Conservation (phyloP, 306 rosid genomes). For the Amphicarpaea edgeworthii region DNA sequence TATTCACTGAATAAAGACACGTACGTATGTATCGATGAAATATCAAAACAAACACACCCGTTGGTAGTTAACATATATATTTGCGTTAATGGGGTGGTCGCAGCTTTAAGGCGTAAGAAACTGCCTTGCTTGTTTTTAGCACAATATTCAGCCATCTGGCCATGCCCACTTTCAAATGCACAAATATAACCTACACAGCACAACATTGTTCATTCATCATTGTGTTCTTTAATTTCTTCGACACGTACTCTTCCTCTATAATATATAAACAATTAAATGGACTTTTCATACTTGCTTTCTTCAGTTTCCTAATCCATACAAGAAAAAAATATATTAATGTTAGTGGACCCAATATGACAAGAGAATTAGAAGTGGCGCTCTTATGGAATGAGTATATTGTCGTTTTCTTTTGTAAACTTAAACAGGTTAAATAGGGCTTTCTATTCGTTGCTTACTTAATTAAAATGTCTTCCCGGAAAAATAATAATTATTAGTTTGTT, state of each 20-base stretch:
- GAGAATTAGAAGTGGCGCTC: neutral
- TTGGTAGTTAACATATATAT: neutral
- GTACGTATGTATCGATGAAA: neutral
- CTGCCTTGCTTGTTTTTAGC: slow-evolving; percentile 17
- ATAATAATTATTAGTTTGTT: too few relatives aligned
- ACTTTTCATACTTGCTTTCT: neutral
- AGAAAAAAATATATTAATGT: too few relatives aligned
- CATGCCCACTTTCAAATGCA: neutral
- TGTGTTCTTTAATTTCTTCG: neutral
- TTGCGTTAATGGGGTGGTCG: neutral
- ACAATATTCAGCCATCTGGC: neutral
- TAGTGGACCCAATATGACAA: neutral
- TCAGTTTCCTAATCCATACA: slow-evolving; percentile 12
- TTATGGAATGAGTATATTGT: too few relatives aligned
- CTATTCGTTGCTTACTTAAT: too few relatives aligned
- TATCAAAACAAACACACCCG: neutral
- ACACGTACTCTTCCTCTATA: neutral
- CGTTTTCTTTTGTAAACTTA: too few relatives aligned
- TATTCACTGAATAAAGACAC: neutral
- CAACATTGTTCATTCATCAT: neutral
- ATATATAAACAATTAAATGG: neutral
- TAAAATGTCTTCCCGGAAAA: too few relatives aligned
- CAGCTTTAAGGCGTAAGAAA: neutral
- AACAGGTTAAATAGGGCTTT: too few relatives aligned
- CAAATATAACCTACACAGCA: too few relatives aligned